Evolutionary conservation across 345 rosid species (phyloP), one percentile per base, ranked within the genome.

Genomic region (Gossypium sturtianum): DNA sequence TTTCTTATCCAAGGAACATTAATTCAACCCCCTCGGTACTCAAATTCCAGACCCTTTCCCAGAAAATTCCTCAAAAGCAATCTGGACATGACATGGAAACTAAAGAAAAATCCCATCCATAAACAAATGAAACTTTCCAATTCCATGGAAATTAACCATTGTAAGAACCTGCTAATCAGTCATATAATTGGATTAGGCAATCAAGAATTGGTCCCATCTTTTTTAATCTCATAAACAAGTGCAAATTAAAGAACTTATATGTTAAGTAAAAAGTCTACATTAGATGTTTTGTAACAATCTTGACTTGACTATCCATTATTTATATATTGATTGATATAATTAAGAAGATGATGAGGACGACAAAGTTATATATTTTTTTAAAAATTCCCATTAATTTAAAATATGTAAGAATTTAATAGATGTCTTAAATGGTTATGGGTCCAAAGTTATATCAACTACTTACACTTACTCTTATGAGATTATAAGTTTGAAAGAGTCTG

Each of bases 241-340:
- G 9, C 10, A 45, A 45, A n/a, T n/a, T n/a, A n/a, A 59, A 59
- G 2, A 4, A 5, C 20, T 8, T 54, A 54, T 23, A 12, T 25
- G 11, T 25, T 1, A 48, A 48, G 20, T 67, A 15, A 44, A 57
- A 44, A 23, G 43, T 67, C 43, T 49, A 68, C 72, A 27, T 68
- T 25, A 49, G 7, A 68, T 68, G 23, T 25, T 49, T 20, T 57
- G 72, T 69, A 51, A 69, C 23, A 58, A 69, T 69, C 44, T 51
- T 27, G 72, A 69, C 44, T 51, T 27, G 72, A 69, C 23, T 19
- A 54, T 49, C 59, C 9, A 27, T 20, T 57, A 20, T 45, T 9
- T 56, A 8, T 45, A 41, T 43, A 64, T 43, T 19, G 4, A 43
- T 65, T 65, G 69, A 43, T 65, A 15, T 19, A 27, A 65, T 22